Conservation (phyloP, 1,139 yeast genomes). For the Debaryomyces subglobosus region DNA sequence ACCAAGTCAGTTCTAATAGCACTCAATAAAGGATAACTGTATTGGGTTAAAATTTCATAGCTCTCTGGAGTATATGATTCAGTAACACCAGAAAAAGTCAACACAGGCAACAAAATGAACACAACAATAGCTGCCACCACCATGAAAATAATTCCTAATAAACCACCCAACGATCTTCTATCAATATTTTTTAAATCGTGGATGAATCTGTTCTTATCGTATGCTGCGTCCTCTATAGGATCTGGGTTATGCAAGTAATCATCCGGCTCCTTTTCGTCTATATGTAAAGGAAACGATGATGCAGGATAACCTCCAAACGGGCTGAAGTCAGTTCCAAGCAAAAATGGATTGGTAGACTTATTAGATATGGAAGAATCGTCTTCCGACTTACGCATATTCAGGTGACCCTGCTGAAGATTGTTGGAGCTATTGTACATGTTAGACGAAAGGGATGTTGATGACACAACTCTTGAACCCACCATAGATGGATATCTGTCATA, state of each 20-base stretch:
- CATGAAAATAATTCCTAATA: constrained; percentile 58
- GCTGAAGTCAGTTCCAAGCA: constrained; percentile 46
- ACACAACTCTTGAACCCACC: constrained; percentile 51
- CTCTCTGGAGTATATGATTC: constrained; percentile 30
- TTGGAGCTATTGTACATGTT: constrained; percentile 18
- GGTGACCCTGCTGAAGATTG: not conserved
- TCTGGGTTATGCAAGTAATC: constrained; percentile 93
- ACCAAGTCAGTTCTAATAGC: constrained; percentile 66
- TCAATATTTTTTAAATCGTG: constrained; percentile 65
- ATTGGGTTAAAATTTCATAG: constrained; percentile 54
- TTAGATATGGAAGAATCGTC: constrained; percentile 19
- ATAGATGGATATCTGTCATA: constrained; percentile 61
- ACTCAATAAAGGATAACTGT: constrained; percentile 59
- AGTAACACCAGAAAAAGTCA: constrained; percentile 71
- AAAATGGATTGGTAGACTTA: constrained; percentile 23
- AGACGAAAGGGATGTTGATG: constrained; percentile 46
- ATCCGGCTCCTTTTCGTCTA: constrained; percentile 90
- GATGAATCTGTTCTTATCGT: constrained; percentile 64
- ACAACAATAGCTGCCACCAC: constrained; percentile 63
- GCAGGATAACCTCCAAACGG: constrained; percentile 98
- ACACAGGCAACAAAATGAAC: constrained; percentile 71
- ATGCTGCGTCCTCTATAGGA: constrained; percentile 82
- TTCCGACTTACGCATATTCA: constrained; percentile 4
- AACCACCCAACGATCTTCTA: constrained; percentile 58
- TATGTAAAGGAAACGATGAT: constrained; percentile 76